phyloP scores from a whole-genome alignment of 352 stramenopile genomes.

The Phytophthora fragariae region DNA sequence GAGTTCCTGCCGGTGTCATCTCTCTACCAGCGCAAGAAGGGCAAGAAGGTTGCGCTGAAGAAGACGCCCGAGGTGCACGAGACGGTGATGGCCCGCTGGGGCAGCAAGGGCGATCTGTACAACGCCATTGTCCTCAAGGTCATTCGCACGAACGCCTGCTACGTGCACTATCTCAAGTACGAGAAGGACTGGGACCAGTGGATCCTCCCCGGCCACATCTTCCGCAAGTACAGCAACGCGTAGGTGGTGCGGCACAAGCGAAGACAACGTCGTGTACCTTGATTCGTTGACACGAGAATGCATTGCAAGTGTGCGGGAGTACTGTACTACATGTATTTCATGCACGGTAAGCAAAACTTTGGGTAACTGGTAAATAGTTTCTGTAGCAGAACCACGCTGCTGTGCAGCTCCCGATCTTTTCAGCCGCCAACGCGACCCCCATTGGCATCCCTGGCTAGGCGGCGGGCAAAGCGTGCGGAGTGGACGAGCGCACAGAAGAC shows the following conservation, averaged over 20 bases:
- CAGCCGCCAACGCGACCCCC: neutral
- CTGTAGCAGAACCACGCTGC: neutral
- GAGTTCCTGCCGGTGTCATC: slow-evolving; percentile 73
- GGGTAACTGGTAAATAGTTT: slow-evolving; percentile 17
- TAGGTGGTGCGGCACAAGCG: slow-evolving; percentile 5
- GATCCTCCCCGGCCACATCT: slow-evolving; percentile 81
- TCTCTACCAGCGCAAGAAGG: slow-evolving; percentile 65
- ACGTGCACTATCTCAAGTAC: slow-evolving; percentile 87
- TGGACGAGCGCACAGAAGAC: slow-evolving; percentile 35
- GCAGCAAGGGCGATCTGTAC: slow-evolving; percentile 74
- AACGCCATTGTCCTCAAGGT: slow-evolving; percentile 85
- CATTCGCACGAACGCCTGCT: slow-evolving; percentile 75
- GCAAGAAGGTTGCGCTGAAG: slow-evolving; percentile 63
- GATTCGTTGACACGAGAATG: slow-evolving; percentile 19
- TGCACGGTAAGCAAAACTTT: slow-evolving; percentile 9
- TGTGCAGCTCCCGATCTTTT: slow-evolving; percentile 3
- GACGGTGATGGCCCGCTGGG: slow-evolving; percentile 78
- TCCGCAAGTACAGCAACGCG: slow-evolving; percentile 67
- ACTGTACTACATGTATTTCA: slow-evolving; percentile 15
- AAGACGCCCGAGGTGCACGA: slow-evolving; percentile 77
- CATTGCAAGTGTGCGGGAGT: slow-evolving; percentile 10
- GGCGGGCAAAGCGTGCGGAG: slow-evolving; percentile 18
- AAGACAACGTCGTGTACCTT: slow-evolving; percentile 26
- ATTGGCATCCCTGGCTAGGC: slow-evolving; percentile 8
- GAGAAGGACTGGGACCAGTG: slow-evolving; percentile 89